Evolutionary conservation across 305 asterid genomes (phyloP).

Genomic region (Solanum hybrid): DNA sequence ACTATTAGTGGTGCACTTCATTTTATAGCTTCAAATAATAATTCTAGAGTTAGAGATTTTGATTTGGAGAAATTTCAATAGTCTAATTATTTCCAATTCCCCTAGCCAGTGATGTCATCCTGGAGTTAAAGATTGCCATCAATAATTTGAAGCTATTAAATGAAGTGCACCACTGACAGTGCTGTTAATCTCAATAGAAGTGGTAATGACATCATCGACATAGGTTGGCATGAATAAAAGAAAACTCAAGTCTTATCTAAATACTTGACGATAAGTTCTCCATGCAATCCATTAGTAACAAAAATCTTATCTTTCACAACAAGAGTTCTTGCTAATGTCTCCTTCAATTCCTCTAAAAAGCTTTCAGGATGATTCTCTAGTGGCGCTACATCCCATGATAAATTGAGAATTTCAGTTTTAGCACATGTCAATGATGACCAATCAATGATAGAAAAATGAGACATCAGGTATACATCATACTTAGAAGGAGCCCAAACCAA

Average conservation of each 20-base stretch:
- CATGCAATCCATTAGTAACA: neutral
- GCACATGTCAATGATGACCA: neutral
- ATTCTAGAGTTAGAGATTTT: neutral
- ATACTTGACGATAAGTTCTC: neutral
- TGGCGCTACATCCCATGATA: neutral
- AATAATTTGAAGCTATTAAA: neutral
- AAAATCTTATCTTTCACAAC: neutral
- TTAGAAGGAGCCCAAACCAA: neutral
- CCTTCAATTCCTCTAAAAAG: neutral
- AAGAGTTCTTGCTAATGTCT: neutral
- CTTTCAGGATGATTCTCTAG: neutral
- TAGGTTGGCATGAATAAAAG: neutral
- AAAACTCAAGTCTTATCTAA: neutral
- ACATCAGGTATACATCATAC: neutral
- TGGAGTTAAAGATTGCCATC: neutral
- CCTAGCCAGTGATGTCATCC: neutral
- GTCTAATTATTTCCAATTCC: fast-evolving
- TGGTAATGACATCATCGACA: neutral
- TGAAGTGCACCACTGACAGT: neutral
- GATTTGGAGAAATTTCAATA: neutral
- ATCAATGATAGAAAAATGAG: neutral
- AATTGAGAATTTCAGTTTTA: neutral
- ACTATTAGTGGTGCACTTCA: neutral
- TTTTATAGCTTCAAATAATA: too few relatives aligned
- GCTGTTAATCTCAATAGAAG: neutral